These are phyloP conservation scores for Asterella californica DNA, from an alignment of 225 moss, liverwort and hornwort genomes.

Conservation along the genomic window DNA sequence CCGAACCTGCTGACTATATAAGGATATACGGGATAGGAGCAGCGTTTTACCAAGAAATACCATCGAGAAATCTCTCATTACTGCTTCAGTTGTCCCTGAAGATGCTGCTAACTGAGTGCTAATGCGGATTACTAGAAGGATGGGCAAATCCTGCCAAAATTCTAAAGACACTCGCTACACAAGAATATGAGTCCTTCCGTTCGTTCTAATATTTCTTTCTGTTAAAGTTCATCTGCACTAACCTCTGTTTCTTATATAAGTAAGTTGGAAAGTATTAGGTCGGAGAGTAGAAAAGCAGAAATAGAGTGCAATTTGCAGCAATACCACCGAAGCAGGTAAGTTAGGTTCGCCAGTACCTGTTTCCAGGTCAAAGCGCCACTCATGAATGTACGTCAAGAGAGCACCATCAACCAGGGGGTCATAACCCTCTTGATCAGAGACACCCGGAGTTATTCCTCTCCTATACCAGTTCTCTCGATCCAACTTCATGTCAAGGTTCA, in stretches of 20 bases:
- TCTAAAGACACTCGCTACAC: not conserved
- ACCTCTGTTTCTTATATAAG: too few relatives aligned
- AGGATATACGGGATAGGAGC: not conserved
- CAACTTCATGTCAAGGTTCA: not conserved
- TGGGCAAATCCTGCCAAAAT: not conserved
- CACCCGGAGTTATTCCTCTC: conserved; percentile 10
- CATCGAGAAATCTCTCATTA: not conserved
- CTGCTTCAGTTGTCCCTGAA: too few relatives aligned
- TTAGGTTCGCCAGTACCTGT: not conserved
- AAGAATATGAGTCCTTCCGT: not conserved
- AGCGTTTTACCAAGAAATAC: not conserved
- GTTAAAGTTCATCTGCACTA: too few relatives aligned
- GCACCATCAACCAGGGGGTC: conserved; percentile 27
- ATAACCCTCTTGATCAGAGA: not conserved
- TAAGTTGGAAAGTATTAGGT: not conserved
- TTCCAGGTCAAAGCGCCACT: conserved; percentile 27
- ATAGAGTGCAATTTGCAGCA: not conserved
- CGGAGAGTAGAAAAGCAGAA: not conserved
- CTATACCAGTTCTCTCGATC: conserved; percentile 11
- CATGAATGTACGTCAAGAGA: conserved; percentile 9
- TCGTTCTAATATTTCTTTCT: not conserved
- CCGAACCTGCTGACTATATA: not conserved
- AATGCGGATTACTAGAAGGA: too few relatives aligned
- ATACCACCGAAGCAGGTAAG: not conserved
- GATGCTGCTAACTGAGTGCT: not conserved